These are phyloP conservation scores for Tricholoma saponaceum DNA, from an alignment of 768 basidiomycete genomes.

Conservation along the genomic window DNA sequence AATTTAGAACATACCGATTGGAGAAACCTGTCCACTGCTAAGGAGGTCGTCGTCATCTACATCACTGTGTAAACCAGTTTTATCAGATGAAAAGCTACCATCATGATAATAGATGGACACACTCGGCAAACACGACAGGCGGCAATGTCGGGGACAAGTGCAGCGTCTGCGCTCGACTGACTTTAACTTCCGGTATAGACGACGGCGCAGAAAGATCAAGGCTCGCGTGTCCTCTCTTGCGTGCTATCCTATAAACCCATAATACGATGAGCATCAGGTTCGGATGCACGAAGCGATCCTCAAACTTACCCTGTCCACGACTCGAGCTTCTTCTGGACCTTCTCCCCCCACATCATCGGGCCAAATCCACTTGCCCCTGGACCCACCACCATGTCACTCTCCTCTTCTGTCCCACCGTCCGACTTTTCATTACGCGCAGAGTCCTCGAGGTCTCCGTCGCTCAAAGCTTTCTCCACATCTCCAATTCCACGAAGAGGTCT, in stretches of 20 bases:
- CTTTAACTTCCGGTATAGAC: conserved; percentile 7
- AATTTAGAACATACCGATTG: conserved; percentile 46
- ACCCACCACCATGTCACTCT: conserved; percentile 30
- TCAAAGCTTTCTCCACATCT: conserved; percentile 22
- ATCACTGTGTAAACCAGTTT: conserved; percentile 14
- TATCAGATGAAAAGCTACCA: neutral
- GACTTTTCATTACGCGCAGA: conserved; percentile 17
- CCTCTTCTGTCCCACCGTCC: conserved; percentile 38
- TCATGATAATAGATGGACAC: conserved; percentile 2
- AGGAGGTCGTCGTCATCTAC: conserved; percentile 59
- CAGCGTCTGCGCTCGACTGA: conserved; percentile 5
- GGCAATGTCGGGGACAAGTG: conserved; percentile 31
- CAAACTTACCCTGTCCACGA: conserved; percentile 39
- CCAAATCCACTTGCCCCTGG: conserved; percentile 21
- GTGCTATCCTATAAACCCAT: conserved; percentile 15
- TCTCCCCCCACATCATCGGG: conserved; percentile 39
- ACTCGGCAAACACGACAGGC: conserved; percentile 26
- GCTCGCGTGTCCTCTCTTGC: conserved; percentile 18
- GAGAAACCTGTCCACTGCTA: conserved; percentile 77
- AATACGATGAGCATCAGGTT: neutral
- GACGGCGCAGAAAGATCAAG: conserved; percentile 11
- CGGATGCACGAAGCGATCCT: neutral
- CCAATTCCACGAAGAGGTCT: conserved; percentile 9
- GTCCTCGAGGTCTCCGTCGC: conserved; percentile 39
- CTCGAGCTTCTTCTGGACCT: conserved; percentile 39